phyloP scores from a whole-genome alignment of 140 eudicot species.

The Anethum foeniculum region DNA sequence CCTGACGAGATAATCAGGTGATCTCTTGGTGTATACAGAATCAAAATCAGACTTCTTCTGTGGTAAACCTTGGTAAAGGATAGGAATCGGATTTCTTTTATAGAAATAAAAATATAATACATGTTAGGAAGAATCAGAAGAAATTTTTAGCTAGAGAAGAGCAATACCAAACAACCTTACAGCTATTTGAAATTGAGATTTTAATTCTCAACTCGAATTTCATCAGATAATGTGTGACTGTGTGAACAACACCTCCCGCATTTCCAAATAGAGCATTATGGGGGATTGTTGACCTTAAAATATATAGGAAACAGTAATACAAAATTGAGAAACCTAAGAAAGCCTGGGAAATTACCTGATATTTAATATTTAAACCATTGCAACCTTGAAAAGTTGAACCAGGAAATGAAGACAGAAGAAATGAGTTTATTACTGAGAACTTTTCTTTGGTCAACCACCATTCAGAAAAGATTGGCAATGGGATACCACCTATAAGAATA shows the following conservation, averaged over 20 bases:
- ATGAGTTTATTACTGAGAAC: constrained; percentile 64
- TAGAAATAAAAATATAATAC: neutral
- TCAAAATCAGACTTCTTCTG: neutral
- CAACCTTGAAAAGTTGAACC: constrained; percentile 79
- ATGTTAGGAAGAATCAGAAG: neutral
- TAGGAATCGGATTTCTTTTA: neutral
- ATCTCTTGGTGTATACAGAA: neutral
- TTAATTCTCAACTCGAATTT: neutral
- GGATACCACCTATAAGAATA: constrained; percentile 61
- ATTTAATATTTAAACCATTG: constrained; percentile 78
- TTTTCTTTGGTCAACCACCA: constrained; percentile 96
- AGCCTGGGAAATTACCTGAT: constrained; percentile 48
- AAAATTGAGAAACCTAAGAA: neutral
- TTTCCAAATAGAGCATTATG: neutral
- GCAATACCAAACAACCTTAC: neutral
- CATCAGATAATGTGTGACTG: neutral
- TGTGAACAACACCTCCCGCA: neutral
- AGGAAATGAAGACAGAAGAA: constrained; percentile 69
- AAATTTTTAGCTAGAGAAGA: neutral
- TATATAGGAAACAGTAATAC: neutral
- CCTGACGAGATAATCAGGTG: neutral
- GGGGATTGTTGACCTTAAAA: neutral
- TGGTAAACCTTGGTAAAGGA: neutral
- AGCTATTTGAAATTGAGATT: neutral
- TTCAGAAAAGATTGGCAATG: constrained; percentile 74